These are phyloP conservation scores for Azolla pinnata DNA, from an alignment of 75 land plant genomes.

Conservation along the genomic window DNA sequence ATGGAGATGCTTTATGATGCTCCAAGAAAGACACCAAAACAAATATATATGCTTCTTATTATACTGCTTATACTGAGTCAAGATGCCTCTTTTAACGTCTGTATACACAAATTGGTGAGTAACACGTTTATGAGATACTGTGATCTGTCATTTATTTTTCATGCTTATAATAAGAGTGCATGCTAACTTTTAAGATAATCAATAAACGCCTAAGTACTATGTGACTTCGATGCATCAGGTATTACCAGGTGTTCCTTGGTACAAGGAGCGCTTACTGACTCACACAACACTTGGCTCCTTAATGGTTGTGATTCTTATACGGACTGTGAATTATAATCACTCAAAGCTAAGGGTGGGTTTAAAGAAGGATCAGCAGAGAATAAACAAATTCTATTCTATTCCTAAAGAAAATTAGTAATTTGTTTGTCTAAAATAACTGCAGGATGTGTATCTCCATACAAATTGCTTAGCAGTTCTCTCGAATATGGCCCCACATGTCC, in stretches of 20 bases:
- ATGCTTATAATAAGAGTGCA: no score
- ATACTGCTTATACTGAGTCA: slow-evolving; percentile 82
- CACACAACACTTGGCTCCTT: slow-evolving; percentile 76
- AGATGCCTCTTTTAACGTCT: slow-evolving; percentile 84
- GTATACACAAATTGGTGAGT: slow-evolving; percentile 74
- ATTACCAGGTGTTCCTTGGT: slow-evolving; percentile 80
- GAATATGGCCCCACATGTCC: slow-evolving; percentile 93
- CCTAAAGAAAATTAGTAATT: no score
- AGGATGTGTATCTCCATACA: slow-evolving; percentile 90
- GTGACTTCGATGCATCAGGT: slow-evolving; percentile 26
- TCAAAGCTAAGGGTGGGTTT: slow-evolving; percentile 62
- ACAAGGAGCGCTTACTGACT: slow-evolving; percentile 67
- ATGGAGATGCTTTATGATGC: slow-evolving; percentile 77
- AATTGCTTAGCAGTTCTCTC: slow-evolving; percentile 85
- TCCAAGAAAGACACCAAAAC: slow-evolving; percentile 57
- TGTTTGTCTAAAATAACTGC: slow-evolving; percentile 8
- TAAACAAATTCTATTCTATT: neutral
- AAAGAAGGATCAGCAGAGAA: neutral
- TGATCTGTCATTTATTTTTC: no score
- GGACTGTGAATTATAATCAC: slow-evolving; percentile 77
- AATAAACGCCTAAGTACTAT: no score
- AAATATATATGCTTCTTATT: slow-evolving; percentile 79
- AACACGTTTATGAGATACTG: no score
- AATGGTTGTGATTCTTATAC: slow-evolving; percentile 70
- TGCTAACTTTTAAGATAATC: no score